These are phyloP conservation scores for Agaricus bisporus DNA, from an alignment of 768 basidiomycete species.

Conservation along the genomic window DNA sequence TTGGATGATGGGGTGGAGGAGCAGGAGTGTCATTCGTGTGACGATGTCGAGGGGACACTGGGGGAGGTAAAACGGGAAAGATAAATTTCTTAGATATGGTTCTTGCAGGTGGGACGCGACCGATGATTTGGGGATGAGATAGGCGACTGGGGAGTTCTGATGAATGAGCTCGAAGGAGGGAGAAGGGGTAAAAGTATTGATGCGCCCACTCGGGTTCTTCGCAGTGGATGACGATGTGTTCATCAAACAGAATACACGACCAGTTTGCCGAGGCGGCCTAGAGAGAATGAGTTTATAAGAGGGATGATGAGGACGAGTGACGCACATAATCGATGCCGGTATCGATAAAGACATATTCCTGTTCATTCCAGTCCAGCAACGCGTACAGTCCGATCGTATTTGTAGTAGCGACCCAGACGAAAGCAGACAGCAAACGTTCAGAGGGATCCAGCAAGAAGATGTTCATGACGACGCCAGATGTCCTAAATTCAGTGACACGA, in stretches of 20 bases:
- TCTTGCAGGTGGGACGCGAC: slow-evolving; percentile 34
- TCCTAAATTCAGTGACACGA: slow-evolving; percentile 56
- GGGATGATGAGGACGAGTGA: slow-evolving; percentile 13
- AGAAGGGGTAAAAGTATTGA: slow-evolving; percentile 64
- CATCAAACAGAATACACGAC: slow-evolving; percentile 66
- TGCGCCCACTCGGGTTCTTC: slow-evolving; percentile 61
- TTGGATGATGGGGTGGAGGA: neutral
- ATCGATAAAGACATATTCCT: slow-evolving; percentile 67
- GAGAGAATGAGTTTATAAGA: neutral
- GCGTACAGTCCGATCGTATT: slow-evolving; percentile 59
- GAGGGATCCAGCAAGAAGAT: slow-evolving; percentile 68
- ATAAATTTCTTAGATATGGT: slow-evolving; percentile 48
- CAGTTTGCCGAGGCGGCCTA: slow-evolving; percentile 67
- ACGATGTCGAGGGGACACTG: neutral
- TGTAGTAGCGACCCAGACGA: slow-evolving; percentile 56
- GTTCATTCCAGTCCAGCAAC: slow-evolving; percentile 58
- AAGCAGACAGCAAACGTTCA: slow-evolving; percentile 54
- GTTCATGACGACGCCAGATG: slow-evolving; percentile 68
- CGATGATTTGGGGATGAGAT: slow-evolving; percentile 34
- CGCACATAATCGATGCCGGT: slow-evolving; percentile 70
- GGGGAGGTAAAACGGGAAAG: slow-evolving; percentile 28
- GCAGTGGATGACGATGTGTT: slow-evolving; percentile 66
- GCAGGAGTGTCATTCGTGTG: neutral
- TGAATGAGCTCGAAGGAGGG: slow-evolving; percentile 30
- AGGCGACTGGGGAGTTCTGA: slow-evolving; percentile 19